Evolutionary conservation across 2,329 filamentous ascomycete genomes (phyloP), one percentile per base, ranked within the genome.

Genomic region (Pseudocercospora pini-densiflorae): DNA sequence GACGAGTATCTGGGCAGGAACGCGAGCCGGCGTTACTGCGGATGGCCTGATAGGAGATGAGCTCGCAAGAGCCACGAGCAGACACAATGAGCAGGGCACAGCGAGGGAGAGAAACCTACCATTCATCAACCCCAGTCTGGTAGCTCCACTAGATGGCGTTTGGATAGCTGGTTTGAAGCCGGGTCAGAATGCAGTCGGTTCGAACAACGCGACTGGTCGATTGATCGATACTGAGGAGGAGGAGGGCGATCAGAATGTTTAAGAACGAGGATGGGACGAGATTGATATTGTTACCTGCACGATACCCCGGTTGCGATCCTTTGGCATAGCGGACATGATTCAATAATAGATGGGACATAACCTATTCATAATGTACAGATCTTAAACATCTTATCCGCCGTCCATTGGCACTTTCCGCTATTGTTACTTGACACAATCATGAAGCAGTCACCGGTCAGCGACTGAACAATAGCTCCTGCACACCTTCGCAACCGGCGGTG

Each of bases 61-160:
- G 59, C 29, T 59, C 45, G 61, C 66, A 12, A 61, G 60, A 33
- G 53, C 62, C 58, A 66, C 71, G 73, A 63, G 59, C 55, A 47
- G 68, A 65, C 61, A 63, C 62, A 61, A 66, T 33, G 64, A 63
- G 62, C 45, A 53, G 55, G 67, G 51, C 47, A 67, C 36, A 7
- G 65, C 31, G 59, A 66, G 54, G 66, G 91, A 94, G 75, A 87
- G 86, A 73, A 91, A 89, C 0, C 76, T 89, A 77, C 83, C 82
- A 57, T 96, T 93, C 78, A 82, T 93, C 58, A 95, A 94, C 72
- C 92, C 92, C 1, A 94, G 88, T 76, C 80, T 96, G 10, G 82
- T 89, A 3, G 80, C 83, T 33, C 89, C 89, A 83, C 64, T 77
- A 19, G 62, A 70, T 53, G 68, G 70, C 10, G 70, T 75, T 2